Base-by-base conservation (phyloP, 495 filamentous ascomycete species). In the Podospora pseudoanserina region DNA sequence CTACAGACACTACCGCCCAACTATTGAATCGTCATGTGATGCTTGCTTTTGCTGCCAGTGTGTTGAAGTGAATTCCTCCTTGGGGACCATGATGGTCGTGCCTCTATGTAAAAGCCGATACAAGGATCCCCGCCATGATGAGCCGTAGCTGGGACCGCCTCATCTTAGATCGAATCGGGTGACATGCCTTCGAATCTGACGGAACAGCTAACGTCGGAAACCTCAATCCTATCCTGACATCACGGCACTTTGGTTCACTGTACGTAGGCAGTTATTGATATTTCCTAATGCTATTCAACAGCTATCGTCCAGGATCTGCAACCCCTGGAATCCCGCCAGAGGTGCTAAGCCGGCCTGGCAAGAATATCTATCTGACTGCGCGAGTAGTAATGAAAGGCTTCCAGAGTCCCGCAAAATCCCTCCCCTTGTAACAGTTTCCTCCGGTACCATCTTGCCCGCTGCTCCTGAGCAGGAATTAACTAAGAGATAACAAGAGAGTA, bases 381-480 rank as follows among this genome's bases (percentile, higher is more conserved):
- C 15, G n/a, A 20, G 55, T 58, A 20, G 27, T 44, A 27, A 68
- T n/a, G 64, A 65, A 61, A 49, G 55, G 55, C 55, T 26, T 26
- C 55, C 55, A 58, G 54, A 58, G 55, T 58, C 55, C 55, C 39
- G 39, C 39, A 11, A 13, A 56, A 65, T 58, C 60, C 60, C 62
- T 68, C 60, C 71, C 49, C 30, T 68, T 62, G 65, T 60, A 54
- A 49, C 62, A 60, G 5, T 32, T 66, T 66, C 72, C 72, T 67
- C 20, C 70, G 18, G 5, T 62, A 18, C 15, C 15, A 27, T 62
- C 23, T 30, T 58, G 66, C 63, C 65, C 66, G 28, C 74, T 76
- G 72, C 74, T 74, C 74, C 74, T 56, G 74, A 73, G 74, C 74
- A 76, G 70, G 66, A 65, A 75, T 73, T 67, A 69, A 58, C 7